Evolutionary conservation across 2,329 filamentous ascomycete genomes (phyloP).

Genomic region (Geosmithia putterillii): DNA sequence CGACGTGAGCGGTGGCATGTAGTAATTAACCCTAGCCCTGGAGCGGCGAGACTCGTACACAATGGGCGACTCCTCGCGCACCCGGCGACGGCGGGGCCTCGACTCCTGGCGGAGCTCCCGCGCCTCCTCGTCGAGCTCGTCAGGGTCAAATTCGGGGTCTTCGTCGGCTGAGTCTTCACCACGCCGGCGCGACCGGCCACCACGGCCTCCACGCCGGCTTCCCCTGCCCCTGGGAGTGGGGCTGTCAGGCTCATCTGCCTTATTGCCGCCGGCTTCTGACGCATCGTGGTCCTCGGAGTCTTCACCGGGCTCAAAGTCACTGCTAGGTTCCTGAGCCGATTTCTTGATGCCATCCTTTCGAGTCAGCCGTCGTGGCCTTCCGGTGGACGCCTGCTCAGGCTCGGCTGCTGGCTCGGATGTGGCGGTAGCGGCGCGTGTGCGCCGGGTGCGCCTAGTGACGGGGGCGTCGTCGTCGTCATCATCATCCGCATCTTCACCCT

Average conservation of each 20-base stretch:
- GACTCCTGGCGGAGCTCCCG: constrained; percentile 47
- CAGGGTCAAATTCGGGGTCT: constrained; percentile 45
- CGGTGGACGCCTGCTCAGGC: constrained; percentile 14
- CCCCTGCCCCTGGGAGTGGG: constrained; percentile 37
- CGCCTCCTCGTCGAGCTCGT: constrained; percentile 55
- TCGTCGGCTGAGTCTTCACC: constrained; percentile 42
- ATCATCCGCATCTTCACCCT: constrained; percentile 24
- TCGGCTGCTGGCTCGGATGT: constrained; percentile 15
- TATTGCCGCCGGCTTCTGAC: constrained; percentile 19
- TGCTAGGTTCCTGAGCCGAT: constrained; percentile 40
- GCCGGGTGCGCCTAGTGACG: constrained; percentile 32
- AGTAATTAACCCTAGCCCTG: constrained; percentile 64
- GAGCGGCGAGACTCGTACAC: constrained; percentile 41
- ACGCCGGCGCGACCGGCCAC: constrained; percentile 33
- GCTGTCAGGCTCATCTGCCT: constrained; percentile 31
- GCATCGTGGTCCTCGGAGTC: constrained; percentile 44
- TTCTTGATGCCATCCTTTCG: constrained; percentile 30
- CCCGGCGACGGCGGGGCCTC: constrained; percentile 34
- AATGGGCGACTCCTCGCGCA: constrained; percentile 39
- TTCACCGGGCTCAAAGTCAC: constrained; percentile 48
- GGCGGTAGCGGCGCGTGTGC: constrained; percentile 15
- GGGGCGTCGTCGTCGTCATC: constrained; percentile 34
- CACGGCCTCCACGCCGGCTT: constrained; percentile 23
- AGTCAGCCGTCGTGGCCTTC: constrained; percentile 31
- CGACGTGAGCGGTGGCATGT: constrained; percentile 57